Conservation (phyloP, 1,284 basidiomycete genomes). For the Termitomyces sp. region DNA sequence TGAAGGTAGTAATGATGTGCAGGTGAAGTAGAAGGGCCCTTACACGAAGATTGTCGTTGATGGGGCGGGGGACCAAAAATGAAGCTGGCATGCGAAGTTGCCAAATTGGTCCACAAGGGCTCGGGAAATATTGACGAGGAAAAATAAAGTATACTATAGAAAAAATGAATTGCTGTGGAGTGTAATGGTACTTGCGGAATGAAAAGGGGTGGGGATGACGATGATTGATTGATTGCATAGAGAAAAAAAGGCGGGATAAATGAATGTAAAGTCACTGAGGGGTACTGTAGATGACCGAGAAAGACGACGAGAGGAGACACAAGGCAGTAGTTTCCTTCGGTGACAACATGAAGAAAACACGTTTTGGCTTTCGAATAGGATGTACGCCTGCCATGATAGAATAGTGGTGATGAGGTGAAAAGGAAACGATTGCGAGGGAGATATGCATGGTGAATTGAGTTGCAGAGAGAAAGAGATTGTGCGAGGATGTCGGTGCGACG, state of each 20-base stretch:
- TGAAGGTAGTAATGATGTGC: slow-evolving; percentile 21
- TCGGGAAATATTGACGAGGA: slow-evolving; percentile 51
- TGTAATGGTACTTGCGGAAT: slow-evolving; percentile 30
- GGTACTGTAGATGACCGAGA: slow-evolving; percentile 25
- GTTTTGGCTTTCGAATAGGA: slow-evolving; percentile 34
- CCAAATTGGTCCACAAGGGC: slow-evolving; percentile 23
- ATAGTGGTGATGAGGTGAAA: slow-evolving; percentile 40
- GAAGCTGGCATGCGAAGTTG: slow-evolving; percentile 25
- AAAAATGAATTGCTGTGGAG: slow-evolving; percentile 31
- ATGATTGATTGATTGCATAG: slow-evolving; percentile 36
- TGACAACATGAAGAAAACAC: slow-evolving; percentile 29
- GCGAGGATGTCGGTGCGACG: slow-evolving; percentile 55
- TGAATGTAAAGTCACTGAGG: slow-evolving; percentile 45
- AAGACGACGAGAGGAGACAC: slow-evolving; percentile 22
- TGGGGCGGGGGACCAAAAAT: slow-evolving; percentile 24
- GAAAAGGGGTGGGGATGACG: slow-evolving; percentile 33
- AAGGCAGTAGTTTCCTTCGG: slow-evolving; percentile 26
- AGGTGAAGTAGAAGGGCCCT: slow-evolving; percentile 20
- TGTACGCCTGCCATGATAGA: slow-evolving; percentile 44
- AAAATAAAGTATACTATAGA: slow-evolving; percentile 68
- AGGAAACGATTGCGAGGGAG: slow-evolving; percentile 58
- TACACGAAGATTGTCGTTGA: slow-evolving; percentile 17
- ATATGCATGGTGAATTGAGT: slow-evolving; percentile 69
- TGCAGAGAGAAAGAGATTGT: slow-evolving; percentile 59
- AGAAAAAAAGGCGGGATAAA: slow-evolving; percentile 30